A percentile compares a stretch with the other conserved stretches of the same genome.
Evolutionary conservation across 345 rosid species (phyloP).

Genomic region (Excoecaria agallocha): DNA sequence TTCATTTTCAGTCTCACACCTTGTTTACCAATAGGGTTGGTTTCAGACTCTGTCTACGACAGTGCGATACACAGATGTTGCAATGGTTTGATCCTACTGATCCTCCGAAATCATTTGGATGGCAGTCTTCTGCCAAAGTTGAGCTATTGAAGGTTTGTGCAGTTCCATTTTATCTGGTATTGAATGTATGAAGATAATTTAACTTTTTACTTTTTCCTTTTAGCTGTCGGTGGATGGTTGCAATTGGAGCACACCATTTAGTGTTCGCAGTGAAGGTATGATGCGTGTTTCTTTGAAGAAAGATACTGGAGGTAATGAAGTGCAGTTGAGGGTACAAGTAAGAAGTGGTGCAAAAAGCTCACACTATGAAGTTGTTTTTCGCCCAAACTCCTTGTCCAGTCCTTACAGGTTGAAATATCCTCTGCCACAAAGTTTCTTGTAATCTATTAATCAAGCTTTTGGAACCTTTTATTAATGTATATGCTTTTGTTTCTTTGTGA

Average conservation of each 20-base stretch:
- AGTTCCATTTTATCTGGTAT: not conserved
- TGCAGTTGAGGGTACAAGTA: conserved; percentile 73
- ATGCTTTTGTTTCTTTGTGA: not conserved
- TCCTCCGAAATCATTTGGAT: conserved; percentile 73
- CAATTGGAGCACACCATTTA: conserved; percentile 86
- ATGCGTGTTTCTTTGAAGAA: conserved; percentile 66
- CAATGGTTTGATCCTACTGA: conserved; percentile 87
- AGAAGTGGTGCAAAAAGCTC: conserved; percentile 90
- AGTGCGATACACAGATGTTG: conserved; percentile 68
- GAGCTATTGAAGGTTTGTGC: conserved; percentile 75
- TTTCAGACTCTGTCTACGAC: conserved; percentile 69
- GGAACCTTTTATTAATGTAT: not conserved
- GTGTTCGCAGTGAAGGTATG: conserved; percentile 69
- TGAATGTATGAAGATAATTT: conserved; percentile 3
- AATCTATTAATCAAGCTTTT: not conserved
- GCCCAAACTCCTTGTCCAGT: conserved; percentile 72
- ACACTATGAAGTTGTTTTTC: conserved; percentile 84
- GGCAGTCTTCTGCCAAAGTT: conserved; percentile 64
- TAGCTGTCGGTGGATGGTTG: conserved; percentile 77
- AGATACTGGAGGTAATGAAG: conserved; percentile 47
- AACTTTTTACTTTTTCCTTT: conserved; percentile 19
- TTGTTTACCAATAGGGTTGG: conserved; percentile 84
- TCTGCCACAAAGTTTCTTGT: conserved; percentile 11
- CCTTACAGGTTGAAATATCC: conserved; percentile 72
- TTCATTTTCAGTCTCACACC: conserved; percentile 88